These are phyloP conservation scores for Myxozyma sirexii DNA, from an alignment of 805 yeast species.

Conservation along the genomic window DNA sequence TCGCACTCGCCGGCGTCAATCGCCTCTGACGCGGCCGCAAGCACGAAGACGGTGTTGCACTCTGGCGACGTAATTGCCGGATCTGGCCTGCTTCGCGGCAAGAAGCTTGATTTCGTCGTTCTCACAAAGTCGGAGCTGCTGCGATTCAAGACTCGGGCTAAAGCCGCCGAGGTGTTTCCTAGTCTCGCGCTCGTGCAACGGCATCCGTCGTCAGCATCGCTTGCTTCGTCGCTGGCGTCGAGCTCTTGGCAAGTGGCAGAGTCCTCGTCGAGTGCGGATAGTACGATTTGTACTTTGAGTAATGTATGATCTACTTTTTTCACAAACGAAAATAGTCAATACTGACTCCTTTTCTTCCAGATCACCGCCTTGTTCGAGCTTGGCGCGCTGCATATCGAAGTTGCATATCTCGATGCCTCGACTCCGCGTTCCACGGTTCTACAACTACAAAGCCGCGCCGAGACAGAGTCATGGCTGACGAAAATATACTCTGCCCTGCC, in stretches of 20 bases:
- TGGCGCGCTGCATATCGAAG: constrained; percentile 18
- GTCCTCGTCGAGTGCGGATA: constrained; percentile 6
- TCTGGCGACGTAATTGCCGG: constrained; percentile 35
- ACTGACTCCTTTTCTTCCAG: background rate
- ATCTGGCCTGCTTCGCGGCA: constrained; percentile 35
- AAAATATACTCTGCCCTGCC: constrained; percentile 15
- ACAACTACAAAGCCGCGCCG: constrained; percentile 26
- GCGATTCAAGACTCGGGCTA: constrained; percentile 31
- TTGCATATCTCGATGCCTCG: constrained; percentile 15
- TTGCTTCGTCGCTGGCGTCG: background rate
- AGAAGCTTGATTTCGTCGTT: constrained; percentile 34
- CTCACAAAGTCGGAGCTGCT: constrained; percentile 32
- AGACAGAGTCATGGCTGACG: constrained; percentile 25
- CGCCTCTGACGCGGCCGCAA: background rate
- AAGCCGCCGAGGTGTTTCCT: constrained; percentile 34
- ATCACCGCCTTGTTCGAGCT: constrained; percentile 23
- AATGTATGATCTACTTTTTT: constrained; percentile 11
- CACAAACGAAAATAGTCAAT: background rate
- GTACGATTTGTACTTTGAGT: constrained; percentile 18
- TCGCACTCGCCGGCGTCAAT: background rate
- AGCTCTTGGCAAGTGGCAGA: constrained; percentile 1
- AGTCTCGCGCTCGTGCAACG: constrained; percentile 7
- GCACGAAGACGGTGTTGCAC: constrained; percentile 3
- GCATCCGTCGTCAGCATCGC: constrained; percentile 12
- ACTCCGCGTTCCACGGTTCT: constrained; percentile 22